Evolutionary conservation across 2,329 filamentous ascomycete genomes (phyloP), one percentile per base, ranked within the genome.

Genomic region (Diaporthe aspalathi): DNA sequence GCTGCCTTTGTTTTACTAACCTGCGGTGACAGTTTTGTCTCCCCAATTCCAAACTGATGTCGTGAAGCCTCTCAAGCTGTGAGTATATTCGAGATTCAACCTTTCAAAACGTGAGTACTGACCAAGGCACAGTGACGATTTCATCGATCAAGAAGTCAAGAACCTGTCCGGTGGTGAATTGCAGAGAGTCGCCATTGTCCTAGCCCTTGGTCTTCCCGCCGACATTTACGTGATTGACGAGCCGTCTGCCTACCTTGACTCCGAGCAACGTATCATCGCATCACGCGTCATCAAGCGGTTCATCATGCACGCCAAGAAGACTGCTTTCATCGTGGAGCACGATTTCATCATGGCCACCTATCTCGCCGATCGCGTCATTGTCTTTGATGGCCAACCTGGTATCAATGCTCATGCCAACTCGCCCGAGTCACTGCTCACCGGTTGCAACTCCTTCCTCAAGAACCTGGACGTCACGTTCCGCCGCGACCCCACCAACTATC

Each of bases 251-350:
- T 99, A 99, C 84, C 93, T 99, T 72, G 96, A 99, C 83, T 98
- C 96, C 63, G 96, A 99, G 85, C 96, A 99, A 85, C 95, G 96
- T 93, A 97, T 99, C 80, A 92, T 99, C 78, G 95, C 95, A 73
- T 93, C 95, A 56, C 93, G 95, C 80, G 97, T 99, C 81, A 99
- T 99, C 86, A 99, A 99, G 89, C 93, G 96, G 76, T 99, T 97
- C 89, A 99, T 99, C 84, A 99, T 99, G 96, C 95, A 99, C 87
- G 92, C 94, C 78, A 98, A 98, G 91, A 98, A 98, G 90, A 99
- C 96, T 0, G 96, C 96, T 65, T 99, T 99, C 82, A 91, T 99
- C 76, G 95, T 99, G 81, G 96, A 99, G 91, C 96, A 99, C 92
- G 96, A 99, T 89, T 98, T 99, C 87, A 97, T 98, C 86, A 98